Evolutionary conservation across 257 asterid genomes (phyloP), one percentile per base, ranked within the genome.

Genomic region (Henckelia pumila): DNA sequence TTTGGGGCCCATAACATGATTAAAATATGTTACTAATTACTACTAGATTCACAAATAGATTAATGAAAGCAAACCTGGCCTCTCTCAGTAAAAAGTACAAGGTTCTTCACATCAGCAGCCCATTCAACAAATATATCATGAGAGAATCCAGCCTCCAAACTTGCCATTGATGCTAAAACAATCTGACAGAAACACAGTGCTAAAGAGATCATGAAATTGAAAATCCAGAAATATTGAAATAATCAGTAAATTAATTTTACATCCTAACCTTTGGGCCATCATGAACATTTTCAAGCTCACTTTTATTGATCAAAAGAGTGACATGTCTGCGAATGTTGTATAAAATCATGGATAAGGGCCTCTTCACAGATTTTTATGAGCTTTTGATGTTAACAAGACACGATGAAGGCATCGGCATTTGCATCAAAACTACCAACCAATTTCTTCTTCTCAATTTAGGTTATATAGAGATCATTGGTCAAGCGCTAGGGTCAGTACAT

Each of bases 101-200:
- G 96, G 84, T 94, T 94, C 86, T 81, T 94, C n/a, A 78, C n/a
- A 81, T 91, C 97, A 63, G 88, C 85, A 74, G 97, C 97, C 97
- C 99, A 94, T 50, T 94, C 99, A 72, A 91, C 95, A 76, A 94
- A 94, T 64, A 94, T 82, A 70, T 94, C 99, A 75, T 94, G 99
- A 25, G 99, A 81, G 82, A 91, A 91, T 63, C 99, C 99, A 68
- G 84, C 86, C 84, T 94, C 99, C 73, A 94, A 81, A 78, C 99
- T 94, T 72, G 85, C 99, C 97, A 94, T 91, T 76, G 97, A 94
- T 68, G 96, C 92, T 55, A 94, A 81, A 76, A 94, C 96, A 71
- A 93, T 89, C 99, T 93, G 83, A 66, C 75, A 65, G 64, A 63
- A 70, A 73, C 13, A 63, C 20, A 24, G 29, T 58, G 70, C 32